Evolutionary conservation across 78 protist species (phyloP).

Genomic region (Dictyostelium purpureum): DNA sequence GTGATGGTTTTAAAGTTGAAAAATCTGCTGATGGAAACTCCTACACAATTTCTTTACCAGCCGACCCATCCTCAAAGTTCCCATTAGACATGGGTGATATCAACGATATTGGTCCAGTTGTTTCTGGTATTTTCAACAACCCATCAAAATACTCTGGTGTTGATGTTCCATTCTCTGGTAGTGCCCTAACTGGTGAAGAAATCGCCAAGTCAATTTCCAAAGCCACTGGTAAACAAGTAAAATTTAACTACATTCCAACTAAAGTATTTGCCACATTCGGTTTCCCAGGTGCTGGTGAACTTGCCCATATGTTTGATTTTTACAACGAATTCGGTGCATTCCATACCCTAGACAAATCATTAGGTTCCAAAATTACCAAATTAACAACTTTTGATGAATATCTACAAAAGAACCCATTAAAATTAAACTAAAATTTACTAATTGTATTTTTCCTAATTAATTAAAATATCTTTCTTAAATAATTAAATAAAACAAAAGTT

Average conservation of each 20-base stretch:
- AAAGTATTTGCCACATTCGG: neutral
- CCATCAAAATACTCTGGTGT: neutral
- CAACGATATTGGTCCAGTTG: neutral
- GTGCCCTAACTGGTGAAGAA: neutral
- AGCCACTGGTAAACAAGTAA: neutral
- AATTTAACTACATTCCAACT: slow-evolving; percentile 5
- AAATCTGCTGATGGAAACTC: neutral
- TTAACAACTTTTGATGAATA: too few relatives aligned
- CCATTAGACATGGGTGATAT: slow-evolving; percentile 28
- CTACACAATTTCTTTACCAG: neutral
- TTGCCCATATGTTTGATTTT: neutral
- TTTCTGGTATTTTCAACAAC: neutral
- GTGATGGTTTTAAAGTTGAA: neutral
- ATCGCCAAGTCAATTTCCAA: neutral
- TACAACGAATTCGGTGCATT: slow-evolving; percentile 10
- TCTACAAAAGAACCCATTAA: too few relatives aligned
- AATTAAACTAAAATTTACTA: too few relatives aligned
- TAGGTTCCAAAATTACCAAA: too few relatives aligned
- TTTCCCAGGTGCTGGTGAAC: slow-evolving; percentile 1
- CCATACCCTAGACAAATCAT: neutral
- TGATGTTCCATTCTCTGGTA: slow-evolving; percentile 5
- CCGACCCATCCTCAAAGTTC: neutral
- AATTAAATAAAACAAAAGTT: too few relatives aligned
- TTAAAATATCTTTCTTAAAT: too few relatives aligned
- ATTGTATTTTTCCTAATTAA: too few relatives aligned